Percentiles rank a stretch among this genome's conserved stretches.
Evolutionary conservation across 371 early-diverging fungal species (phyloP).

Genomic region (Coemansia sp.): DNA sequence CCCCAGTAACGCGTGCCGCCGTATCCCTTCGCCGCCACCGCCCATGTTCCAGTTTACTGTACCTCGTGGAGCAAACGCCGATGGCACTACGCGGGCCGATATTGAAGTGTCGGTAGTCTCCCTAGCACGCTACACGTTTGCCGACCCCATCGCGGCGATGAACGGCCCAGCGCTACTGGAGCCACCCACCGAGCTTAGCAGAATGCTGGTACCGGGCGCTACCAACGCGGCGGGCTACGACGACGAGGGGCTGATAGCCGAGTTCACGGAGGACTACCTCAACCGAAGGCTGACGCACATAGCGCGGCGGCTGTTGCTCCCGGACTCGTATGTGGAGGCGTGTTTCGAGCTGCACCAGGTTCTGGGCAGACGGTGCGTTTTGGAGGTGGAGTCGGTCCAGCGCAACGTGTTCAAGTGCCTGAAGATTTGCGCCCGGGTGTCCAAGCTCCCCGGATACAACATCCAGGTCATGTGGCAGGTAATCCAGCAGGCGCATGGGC

Average conservation of each 20-base stretch:
- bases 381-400: conserved; percentile 34
- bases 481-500: conserved; percentile 35
- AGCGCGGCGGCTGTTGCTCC: conserved; percentile 37
- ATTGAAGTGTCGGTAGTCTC: conserved; percentile 35
- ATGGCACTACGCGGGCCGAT: background rate
- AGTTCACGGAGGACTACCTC: conserved; percentile 45
- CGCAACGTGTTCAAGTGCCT: conserved; percentile 49
- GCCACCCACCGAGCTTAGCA: conserved; percentile 11
- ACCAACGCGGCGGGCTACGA: conserved; percentile 16
- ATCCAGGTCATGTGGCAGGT: conserved; percentile 50
- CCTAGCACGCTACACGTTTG: conserved; percentile 45
- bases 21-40: background rate
- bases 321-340: conserved; percentile 41
- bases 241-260: conserved; percentile 36
- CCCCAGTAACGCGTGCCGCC: conserved; percentile 7
- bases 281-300: conserved; percentile 42
- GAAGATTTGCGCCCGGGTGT: conserved; percentile 47
- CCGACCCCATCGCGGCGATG: conserved; percentile 25
- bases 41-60: conserved; percentile 10
- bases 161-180: conserved; percentile 36
- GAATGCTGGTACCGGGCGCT: background rate
- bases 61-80: no score
- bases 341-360: conserved; percentile 36
- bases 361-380: conserved; percentile 11
- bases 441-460: conserved; percentile 46